Conservation (phyloP, 2,329 filamentous ascomycete genomes). For the Sporothrix inflata region DNA sequence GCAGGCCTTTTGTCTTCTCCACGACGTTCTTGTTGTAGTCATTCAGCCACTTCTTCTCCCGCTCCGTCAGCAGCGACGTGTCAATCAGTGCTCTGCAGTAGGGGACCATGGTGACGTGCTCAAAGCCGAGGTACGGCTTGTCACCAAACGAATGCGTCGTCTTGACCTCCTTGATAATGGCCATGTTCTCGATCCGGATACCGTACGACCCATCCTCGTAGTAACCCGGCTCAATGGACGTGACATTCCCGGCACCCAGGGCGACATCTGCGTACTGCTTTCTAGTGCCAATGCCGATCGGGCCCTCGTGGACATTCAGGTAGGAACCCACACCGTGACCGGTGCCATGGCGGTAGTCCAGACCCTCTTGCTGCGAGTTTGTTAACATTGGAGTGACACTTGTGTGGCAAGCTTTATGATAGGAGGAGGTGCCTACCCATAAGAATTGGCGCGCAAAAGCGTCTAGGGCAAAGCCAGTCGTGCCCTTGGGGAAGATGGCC, state of each 20-base stretch:
- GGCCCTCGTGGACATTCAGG: constrained; percentile 95
- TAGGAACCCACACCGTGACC: constrained; percentile 95
- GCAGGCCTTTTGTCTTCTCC: constrained; percentile 77
- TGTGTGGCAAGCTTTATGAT: neutral
- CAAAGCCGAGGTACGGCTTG: constrained; percentile 91
- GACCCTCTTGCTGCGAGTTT: constrained; percentile 63
- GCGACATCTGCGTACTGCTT: constrained; percentile 91
- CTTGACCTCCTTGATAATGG: constrained; percentile 86
- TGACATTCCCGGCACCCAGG: constrained; percentile 86
- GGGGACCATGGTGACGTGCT: constrained; percentile 96
- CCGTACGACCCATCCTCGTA: constrained; percentile 96
- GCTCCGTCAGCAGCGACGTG: constrained; percentile 66
- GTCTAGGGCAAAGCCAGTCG: constrained; percentile 90
- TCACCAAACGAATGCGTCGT: constrained; percentile 89
- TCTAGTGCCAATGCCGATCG: constrained; percentile 92
- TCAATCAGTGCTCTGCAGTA: constrained; percentile 91
- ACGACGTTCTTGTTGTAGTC: constrained; percentile 79
- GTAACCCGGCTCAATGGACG: constrained; percentile 95
- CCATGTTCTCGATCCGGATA: constrained; percentile 94
- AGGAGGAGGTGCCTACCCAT: constrained; percentile 65
- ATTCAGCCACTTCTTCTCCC: constrained; percentile 86
- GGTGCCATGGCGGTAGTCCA: constrained; percentile 96
- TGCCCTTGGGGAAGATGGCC: constrained; percentile 90
- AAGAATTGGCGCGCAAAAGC: constrained; percentile 85
- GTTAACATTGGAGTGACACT: neutral